These are phyloP conservation scores for Termitomyces sp. DNA, from an alignment of 768 basidiomycete species.

Conservation along the genomic window DNA sequence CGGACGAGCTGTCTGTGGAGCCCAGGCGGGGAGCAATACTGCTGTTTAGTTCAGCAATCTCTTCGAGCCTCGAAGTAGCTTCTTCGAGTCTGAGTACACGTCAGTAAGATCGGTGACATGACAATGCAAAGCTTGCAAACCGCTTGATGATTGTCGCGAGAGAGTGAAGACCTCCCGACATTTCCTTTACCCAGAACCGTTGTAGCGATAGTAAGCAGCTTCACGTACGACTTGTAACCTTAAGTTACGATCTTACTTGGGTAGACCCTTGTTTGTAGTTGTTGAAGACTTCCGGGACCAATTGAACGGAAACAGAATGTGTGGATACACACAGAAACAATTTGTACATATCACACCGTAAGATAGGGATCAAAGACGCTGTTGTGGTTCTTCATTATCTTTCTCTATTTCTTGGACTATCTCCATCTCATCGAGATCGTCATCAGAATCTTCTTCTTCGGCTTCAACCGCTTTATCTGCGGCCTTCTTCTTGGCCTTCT, in stretches of 20 bases:
- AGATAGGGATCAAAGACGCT: not conserved
- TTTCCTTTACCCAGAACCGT: constrained; percentile 11
- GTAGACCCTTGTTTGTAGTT: constrained; percentile 7
- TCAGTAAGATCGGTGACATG: constrained; percentile 4
- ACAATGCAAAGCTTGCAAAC: constrained; percentile 29
- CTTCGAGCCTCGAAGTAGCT: constrained; percentile 90
- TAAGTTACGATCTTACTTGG: constrained; percentile 2
- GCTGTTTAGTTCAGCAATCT: constrained; percentile 57
- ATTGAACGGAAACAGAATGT: not conserved
- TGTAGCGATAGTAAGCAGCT: not conserved
- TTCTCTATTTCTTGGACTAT: not conserved
- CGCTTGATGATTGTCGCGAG: constrained; percentile 81
- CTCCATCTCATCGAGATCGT: not conserved
- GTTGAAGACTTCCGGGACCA: constrained; percentile 1
- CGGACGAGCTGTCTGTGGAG: constrained; percentile 11
- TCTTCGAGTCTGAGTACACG: constrained; percentile 69
- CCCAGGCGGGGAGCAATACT: constrained; percentile 7
- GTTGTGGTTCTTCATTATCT: not conserved
- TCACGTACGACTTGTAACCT: not conserved
- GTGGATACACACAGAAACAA: too few relatives aligned
- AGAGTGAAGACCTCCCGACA: constrained; percentile 60
- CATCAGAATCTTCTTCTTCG: constrained; percentile 6
- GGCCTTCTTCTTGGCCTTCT: constrained; percentile 74
- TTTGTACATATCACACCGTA: not conserved
- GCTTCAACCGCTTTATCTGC: constrained; percentile 21